phyloP scores from a whole-genome alignment of 2,329 filamentous ascomycete species.

The Colletotrichum gloeosporioides region DNA sequence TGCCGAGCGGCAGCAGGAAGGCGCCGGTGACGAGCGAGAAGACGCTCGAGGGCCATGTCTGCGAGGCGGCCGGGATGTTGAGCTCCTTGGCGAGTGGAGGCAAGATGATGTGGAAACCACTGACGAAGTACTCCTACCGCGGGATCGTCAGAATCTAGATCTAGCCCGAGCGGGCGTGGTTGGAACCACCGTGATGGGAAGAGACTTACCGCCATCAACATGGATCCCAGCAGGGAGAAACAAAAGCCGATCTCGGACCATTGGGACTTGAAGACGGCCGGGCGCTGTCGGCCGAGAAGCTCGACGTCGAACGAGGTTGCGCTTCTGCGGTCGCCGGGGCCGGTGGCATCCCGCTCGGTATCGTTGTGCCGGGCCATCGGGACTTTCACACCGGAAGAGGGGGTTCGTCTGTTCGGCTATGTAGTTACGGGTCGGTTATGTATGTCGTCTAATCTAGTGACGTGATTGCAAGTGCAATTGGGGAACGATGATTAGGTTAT shows the following conservation, averaged over 20 bases:
- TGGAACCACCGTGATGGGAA: not conserved
- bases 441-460: not conserved
- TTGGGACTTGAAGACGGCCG: constrained; percentile 56
- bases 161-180: not conserved
- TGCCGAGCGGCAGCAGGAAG: constrained; percentile 68
- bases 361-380: constrained; percentile 5
- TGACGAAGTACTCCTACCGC: constrained; percentile 73
- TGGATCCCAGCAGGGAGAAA: constrained; percentile 65
- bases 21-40: constrained; percentile 63
- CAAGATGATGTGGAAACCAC: constrained; percentile 77
- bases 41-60: constrained; percentile 69
- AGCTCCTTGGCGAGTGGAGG: constrained; percentile 68
- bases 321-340: not conserved
- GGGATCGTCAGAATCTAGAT: not conserved
- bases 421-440: not conserved
- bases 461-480: not conserved
- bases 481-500: not conserved
- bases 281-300: constrained; percentile 66
- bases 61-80: constrained; percentile 64
- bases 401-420: not conserved
- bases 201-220: constrained; percentile 59
- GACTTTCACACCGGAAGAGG: not conserved
- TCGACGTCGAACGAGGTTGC: constrained; percentile 49
- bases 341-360: constrained; percentile 9
- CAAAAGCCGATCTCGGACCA: constrained; percentile 68